Conservation (phyloP, 169 alveolate genomes). For the Eimeria acervulina region DNA sequence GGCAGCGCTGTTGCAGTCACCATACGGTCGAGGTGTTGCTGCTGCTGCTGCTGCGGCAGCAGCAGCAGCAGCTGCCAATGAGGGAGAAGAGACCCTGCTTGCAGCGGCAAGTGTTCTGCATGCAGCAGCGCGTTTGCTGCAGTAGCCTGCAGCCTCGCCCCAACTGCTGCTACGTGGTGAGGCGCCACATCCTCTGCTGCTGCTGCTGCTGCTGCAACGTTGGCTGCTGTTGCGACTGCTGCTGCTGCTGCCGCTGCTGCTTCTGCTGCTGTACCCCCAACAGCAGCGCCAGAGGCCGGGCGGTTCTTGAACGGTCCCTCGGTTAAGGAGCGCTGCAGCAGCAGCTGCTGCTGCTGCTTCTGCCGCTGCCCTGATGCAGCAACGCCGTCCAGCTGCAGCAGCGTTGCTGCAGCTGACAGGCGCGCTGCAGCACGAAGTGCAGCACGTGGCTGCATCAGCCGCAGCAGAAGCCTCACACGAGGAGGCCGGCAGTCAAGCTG, state of each 20-base stretch:
- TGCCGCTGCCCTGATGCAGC: slow-evolving; percentile 54
- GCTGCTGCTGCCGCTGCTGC: slow-evolving; percentile 54
- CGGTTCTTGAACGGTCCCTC: neutral
- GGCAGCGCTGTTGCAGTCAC: slow-evolving; percentile 69
- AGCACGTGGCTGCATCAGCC: slow-evolving; percentile 65
- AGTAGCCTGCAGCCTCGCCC: slow-evolving; percentile 52
- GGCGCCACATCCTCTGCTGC: slow-evolving; percentile 67
- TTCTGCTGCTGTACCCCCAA: neutral
- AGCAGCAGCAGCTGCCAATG: slow-evolving; percentile 80
- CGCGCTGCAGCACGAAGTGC: slow-evolving; percentile 75
- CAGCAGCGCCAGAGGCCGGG: slow-evolving; percentile 1
- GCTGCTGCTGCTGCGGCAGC: slow-evolving; percentile 73
- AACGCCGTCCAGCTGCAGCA: slow-evolving; percentile 10
- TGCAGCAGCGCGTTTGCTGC: slow-evolving; percentile 71
- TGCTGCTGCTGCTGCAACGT: slow-evolving; percentile 60
- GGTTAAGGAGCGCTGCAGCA: neutral
- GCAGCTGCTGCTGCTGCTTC: no score
- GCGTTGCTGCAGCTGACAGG: slow-evolving; percentile 36
- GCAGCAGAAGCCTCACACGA: slow-evolving; percentile 64
- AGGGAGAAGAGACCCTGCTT: slow-evolving; percentile 44
- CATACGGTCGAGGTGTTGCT: slow-evolving; percentile 45
- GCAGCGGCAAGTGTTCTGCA: slow-evolving; percentile 64
- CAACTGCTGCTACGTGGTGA: slow-evolving; percentile 15
- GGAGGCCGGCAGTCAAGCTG: slow-evolving; percentile 68
- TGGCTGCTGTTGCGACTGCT: slow-evolving; percentile 49